Evolutionary conservation across 2,329 filamentous ascomycete species (phyloP).

Genomic region (Fusarium sp.): DNA sequence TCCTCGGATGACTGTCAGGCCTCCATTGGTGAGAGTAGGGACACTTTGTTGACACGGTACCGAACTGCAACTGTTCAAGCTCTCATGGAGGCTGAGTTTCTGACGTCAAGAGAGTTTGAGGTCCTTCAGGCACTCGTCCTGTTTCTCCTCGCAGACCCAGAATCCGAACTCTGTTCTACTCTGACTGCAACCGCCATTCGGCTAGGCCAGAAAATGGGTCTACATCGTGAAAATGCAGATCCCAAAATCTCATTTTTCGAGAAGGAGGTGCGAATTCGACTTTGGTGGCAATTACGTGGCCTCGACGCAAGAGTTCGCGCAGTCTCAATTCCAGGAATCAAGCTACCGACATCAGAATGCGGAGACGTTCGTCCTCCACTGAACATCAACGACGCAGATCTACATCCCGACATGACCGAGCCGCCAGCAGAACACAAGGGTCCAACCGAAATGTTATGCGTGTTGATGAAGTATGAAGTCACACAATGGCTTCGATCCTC

Average conservation of each 20-base stretch:
- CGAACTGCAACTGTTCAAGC: conserved; percentile 41
- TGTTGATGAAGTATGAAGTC: conserved; percentile 49
- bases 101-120: conserved; percentile 46
- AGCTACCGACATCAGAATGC: conserved; percentile 14
- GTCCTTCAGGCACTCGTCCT: conserved; percentile 48
- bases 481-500: conserved; percentile 44
- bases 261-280: conserved; percentile 44
- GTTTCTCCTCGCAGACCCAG: conserved; percentile 47
- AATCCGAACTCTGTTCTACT: conserved; percentile 44
- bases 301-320: conserved; percentile 32
- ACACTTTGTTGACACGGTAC: conserved; percentile 36
- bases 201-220: conserved; percentile 44
- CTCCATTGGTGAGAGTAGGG: conserved; percentile 30
- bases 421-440: conserved; percentile 59
- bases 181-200: conserved; percentile 40
- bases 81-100: conserved; percentile 42
- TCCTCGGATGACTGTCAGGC: conserved; percentile 30
- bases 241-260: conserved; percentile 39
- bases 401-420: conserved; percentile 62
- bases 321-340: conserved; percentile 7
- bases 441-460: conserved; percentile 68
- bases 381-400: conserved; percentile 67
- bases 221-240: conserved; percentile 29
- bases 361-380: conserved; percentile 56
- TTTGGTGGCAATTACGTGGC: conserved; percentile 46